A percentile compares a stretch with the other conserved stretches of the same genome.
Evolutionary conservation across 2,329 filamentous ascomycete species (phyloP).

Genomic region (Diaporthe amygdali): DNA sequence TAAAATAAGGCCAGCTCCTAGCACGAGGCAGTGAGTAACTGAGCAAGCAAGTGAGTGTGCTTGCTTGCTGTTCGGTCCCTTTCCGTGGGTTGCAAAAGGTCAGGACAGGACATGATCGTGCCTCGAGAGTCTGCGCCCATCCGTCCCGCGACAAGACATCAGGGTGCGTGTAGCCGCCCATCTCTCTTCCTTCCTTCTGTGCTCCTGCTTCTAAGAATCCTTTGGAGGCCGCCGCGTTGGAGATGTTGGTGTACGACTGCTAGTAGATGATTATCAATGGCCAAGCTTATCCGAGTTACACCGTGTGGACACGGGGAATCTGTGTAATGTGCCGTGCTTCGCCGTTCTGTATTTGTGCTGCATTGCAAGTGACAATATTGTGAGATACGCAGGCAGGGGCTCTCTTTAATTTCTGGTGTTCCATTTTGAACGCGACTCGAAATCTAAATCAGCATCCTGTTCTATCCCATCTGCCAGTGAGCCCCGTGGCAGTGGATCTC

Average conservation of each 20-base stretch:
- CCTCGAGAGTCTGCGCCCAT: background rate
- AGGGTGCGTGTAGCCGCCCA: background rate
- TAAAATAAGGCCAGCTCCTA: slow-evolving; percentile 1
- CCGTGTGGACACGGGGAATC: background rate
- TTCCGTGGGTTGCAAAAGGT: no score
- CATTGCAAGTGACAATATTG: background rate
- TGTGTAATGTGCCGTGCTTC: background rate
- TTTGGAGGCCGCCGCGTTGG: slow-evolving; percentile 1
- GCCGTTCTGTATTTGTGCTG: background rate
- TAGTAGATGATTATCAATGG: background rate
- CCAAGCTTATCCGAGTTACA: slow-evolving; percentile 1
- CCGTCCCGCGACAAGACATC: background rate
- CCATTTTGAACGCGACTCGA: slow-evolving; percentile 13
- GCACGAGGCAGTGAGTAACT: background rate
- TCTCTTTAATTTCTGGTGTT: slow-evolving; percentile 16
- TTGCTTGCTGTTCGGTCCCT: background rate
- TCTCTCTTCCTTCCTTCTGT: no score
- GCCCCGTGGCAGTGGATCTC: slow-evolving; percentile 3
- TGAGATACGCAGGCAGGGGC: slow-evolving; percentile 8
- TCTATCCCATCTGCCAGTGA: background rate
- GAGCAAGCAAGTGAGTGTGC: background rate
- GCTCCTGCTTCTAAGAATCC: background rate
- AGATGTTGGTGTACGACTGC: background rate
- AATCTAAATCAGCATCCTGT: background rate
- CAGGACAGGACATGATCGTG: background rate